Conservation (phyloP, 495 filamentous ascomycete species). For the Aspergillus baeticus region DNA sequence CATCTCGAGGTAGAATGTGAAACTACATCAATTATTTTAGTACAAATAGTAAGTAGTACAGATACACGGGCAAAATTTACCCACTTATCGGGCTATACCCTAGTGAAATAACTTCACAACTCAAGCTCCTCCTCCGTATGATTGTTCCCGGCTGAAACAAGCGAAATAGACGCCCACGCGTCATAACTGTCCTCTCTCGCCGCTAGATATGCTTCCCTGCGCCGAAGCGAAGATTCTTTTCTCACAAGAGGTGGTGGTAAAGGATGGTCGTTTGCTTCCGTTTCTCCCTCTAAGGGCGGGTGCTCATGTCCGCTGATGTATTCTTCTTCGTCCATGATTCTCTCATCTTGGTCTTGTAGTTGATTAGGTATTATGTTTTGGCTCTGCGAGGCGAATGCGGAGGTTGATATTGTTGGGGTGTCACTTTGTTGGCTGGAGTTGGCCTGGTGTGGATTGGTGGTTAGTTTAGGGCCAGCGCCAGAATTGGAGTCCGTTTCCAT, state of each 20-base stretch:
- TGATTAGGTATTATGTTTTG: neutral
- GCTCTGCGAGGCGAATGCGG: slow-evolving; percentile 22
- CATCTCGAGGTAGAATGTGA: too few species aligned
- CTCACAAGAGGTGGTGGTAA: neutral
- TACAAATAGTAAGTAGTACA: too few species aligned
- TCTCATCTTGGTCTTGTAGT: neutral
- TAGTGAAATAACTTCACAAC: slow-evolving; percentile 34
- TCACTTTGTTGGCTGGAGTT: slow-evolving; percentile 9
- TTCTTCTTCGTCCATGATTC: neutral
- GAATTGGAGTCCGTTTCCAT: neutral
- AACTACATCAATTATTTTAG: too few species aligned
- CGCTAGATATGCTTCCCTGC: slow-evolving; percentile 37
- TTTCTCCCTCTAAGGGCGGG: neutral
- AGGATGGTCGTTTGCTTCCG: neutral
- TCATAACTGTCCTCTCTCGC: slow-evolving; percentile 35
- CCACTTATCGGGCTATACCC: too few species aligned
- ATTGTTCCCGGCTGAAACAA: slow-evolving; percentile 47
- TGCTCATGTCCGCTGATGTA: neutral
- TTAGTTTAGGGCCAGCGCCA: neutral
- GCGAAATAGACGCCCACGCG: slow-evolving; percentile 43
- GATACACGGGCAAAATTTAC: too few species aligned
- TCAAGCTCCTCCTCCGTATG: slow-evolving; percentile 51
- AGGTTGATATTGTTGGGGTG: slow-evolving; percentile 11
- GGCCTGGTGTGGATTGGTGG: neutral
- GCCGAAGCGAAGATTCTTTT: slow-evolving; percentile 5